phyloP scores from a whole-genome alignment of 768 basidiomycete species.

The Trametes gibbosa region DNA sequence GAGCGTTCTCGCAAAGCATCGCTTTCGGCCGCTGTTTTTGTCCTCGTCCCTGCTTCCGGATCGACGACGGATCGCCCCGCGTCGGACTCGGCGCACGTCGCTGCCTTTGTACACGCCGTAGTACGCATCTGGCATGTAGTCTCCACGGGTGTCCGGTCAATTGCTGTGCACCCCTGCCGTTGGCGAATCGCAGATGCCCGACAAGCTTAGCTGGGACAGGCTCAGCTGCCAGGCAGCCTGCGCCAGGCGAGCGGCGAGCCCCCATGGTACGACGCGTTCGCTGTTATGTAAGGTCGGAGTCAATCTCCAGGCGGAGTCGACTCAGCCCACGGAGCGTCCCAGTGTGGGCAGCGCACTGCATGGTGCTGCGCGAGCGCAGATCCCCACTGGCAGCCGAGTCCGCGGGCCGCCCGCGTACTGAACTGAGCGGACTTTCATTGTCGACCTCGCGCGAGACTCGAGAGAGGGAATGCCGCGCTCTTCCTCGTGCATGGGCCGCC shows the following conservation, averaged over 20 bases:
- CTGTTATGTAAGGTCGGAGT: constrained; percentile 8
- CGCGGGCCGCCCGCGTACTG: too few species aligned
- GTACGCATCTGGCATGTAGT: constrained; percentile 19
- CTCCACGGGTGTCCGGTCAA: constrained; percentile 1
- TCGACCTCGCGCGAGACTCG: too few species aligned
- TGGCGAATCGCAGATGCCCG: constrained; percentile 8
- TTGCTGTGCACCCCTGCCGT: constrained; percentile 5
- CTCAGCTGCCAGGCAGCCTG: neutral
- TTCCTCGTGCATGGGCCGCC: too few species aligned
- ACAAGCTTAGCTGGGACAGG: neutral
- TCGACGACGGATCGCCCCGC: constrained; percentile 2
- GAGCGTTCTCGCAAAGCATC: neutral
- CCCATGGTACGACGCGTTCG: neutral
- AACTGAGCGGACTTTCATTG: too few species aligned
- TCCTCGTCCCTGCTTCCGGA: constrained; percentile 1
- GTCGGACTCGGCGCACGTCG: neutral
- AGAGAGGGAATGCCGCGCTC: too few species aligned
- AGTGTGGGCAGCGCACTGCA: neutral
- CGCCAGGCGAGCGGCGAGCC: neutral
- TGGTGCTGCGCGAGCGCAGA: neutral
- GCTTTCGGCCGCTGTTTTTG: constrained; percentile 13
- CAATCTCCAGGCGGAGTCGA: constrained; percentile 2
- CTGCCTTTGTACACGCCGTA: neutral
- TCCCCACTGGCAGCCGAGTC: neutral
- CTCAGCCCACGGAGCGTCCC: neutral